Evolutionary conservation across 495 filamentous ascomycete genomes (phyloP), one percentile per base, ranked within the genome.

Genomic region (Sphaerosporella brunnea): DNA sequence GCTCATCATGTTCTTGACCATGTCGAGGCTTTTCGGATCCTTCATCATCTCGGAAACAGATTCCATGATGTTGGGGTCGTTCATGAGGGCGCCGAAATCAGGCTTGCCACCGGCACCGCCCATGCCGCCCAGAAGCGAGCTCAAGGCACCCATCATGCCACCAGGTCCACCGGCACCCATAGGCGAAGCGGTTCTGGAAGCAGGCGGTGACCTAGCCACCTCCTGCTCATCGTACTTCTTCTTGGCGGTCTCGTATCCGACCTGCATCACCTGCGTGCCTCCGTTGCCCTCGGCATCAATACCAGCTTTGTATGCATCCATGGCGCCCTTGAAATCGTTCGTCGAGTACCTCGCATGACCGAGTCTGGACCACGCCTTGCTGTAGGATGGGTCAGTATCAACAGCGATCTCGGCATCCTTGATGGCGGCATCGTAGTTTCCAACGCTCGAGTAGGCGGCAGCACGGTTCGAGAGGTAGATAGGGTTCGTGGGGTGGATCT

Each of bases 401-500:
- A 83, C 79, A 21, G 90, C 88, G 48, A 86, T 69, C 67, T 95
- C 85, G 23, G 90, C 90, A 65, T 96, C 90, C 38, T 75, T 66
- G 48, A 73, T 75, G 13, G 90, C 90, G 52, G 77, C 72, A 44
- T 79, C 75, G 64, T 93, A 85, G 62, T 93, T 74, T n/a, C 73
- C 68, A 20, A 74, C 73, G 0, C 81, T 86, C 28, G 74, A 80
- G 68, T 87, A 82, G 0, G 90, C 90, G 15, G 90, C 90, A 3
- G 90, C 92, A 40, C 90, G 85, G 73, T 97, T 97, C 52, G 84
- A 93, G 23, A 97, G 82, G 69, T 88, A 97, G 64, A 97, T 87
- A 24, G 90, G 82, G 68, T 97, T 95, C 37, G 73, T 66, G 4
- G 92, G 85, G 55, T 82, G 63, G 28, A 95, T 66, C 32, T 72